Evolutionary conservation across 2,329 filamentous ascomycete genomes (phyloP).

Genomic region (Aspergillus fumigatus): DNA sequence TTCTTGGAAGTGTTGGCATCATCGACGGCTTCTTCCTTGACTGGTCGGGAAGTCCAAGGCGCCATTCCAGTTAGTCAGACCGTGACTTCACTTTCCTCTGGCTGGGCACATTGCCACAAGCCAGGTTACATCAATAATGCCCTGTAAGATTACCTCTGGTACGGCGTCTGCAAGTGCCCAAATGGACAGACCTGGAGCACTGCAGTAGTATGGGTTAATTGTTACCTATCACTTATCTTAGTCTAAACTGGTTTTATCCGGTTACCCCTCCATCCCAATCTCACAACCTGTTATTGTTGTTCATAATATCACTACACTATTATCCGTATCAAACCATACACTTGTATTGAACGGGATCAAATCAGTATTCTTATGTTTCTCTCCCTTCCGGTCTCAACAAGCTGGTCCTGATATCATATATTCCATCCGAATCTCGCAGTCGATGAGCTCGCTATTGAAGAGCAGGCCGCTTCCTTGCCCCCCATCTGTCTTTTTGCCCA

Average conservation of each 20-base stretch:
- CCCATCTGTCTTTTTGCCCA: conserved; percentile 8
- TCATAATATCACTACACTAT: neutral
- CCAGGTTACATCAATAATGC: too few species aligned
- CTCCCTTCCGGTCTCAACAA: neutral
- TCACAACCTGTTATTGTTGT: neutral
- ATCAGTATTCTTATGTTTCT: neutral
- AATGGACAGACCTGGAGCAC: neutral
- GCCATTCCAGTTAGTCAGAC: neutral
- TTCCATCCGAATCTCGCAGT: conserved; percentile 2
- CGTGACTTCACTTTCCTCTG: neutral
- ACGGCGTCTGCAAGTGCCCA: neutral
- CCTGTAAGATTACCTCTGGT: too few species aligned
- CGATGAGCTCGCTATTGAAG: conserved; percentile 30
- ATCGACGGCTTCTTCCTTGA: conserved; percentile 3
- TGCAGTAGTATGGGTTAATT: neutral
- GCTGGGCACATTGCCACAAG: too few species aligned
- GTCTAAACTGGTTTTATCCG: neutral
- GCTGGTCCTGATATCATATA: neutral
- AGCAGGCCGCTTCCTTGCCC: conserved; percentile 8
- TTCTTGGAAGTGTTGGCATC: conserved; percentile 8
- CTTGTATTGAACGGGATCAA: neutral
- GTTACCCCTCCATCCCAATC: neutral
- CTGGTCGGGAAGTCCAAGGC: conserved; percentile 4
- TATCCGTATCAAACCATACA: neutral
- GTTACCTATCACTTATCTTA: neutral